Evolutionary conservation across 805 yeast genomes (phyloP).

Genomic region (Hanseniaspora taiwanica): DNA sequence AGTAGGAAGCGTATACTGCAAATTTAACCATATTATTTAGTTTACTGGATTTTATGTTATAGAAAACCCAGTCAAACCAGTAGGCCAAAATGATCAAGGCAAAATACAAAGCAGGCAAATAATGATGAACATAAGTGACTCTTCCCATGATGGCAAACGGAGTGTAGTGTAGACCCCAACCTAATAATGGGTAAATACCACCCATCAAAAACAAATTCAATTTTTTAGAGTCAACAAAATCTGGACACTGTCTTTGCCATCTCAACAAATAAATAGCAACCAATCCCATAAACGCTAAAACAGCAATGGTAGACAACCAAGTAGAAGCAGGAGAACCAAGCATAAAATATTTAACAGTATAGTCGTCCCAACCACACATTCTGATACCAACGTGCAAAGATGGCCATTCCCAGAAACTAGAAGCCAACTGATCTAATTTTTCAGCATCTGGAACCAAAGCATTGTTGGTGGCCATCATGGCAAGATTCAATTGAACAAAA

Average conservation of each 20-base stretch:
- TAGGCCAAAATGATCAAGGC: slow-evolving; percentile 47
- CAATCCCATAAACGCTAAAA: slow-evolving; percentile 38
- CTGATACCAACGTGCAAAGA: slow-evolving; percentile 61
- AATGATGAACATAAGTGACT: slow-evolving; percentile 79
- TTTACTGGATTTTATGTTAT: slow-evolving; percentile 18
- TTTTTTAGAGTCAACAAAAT: slow-evolving; percentile 36
- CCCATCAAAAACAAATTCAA: slow-evolving; percentile 48
- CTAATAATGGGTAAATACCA: slow-evolving; percentile 66
- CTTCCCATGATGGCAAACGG: slow-evolving; percentile 76
- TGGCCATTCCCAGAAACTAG: slow-evolving; percentile 87
- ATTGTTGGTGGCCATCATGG: slow-evolving; percentile 90
- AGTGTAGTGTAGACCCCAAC: slow-evolving; percentile 66
- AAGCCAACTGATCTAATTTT: slow-evolving; percentile 57
- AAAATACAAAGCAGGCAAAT: slow-evolving; percentile 72
- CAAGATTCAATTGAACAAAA: slow-evolving; percentile 61
- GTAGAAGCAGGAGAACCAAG: slow-evolving; percentile 71
- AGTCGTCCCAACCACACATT: slow-evolving; percentile 64
- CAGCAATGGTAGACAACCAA: slow-evolving; percentile 57
- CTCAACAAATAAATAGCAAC: slow-evolving; percentile 40
- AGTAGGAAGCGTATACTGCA: slow-evolving; percentile 28
- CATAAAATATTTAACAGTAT: slow-evolving; percentile 49
- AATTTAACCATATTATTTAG: slow-evolving; percentile 16
- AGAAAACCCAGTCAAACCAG: slow-evolving; percentile 34
- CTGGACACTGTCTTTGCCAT: slow-evolving; percentile 73
- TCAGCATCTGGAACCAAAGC: slow-evolving; percentile 70